Evolutionary conservation across 2,329 filamentous ascomycete genomes (phyloP), one percentile per base, ranked within the genome.

Genomic region (Ceratocystis eucalypticola): DNA sequence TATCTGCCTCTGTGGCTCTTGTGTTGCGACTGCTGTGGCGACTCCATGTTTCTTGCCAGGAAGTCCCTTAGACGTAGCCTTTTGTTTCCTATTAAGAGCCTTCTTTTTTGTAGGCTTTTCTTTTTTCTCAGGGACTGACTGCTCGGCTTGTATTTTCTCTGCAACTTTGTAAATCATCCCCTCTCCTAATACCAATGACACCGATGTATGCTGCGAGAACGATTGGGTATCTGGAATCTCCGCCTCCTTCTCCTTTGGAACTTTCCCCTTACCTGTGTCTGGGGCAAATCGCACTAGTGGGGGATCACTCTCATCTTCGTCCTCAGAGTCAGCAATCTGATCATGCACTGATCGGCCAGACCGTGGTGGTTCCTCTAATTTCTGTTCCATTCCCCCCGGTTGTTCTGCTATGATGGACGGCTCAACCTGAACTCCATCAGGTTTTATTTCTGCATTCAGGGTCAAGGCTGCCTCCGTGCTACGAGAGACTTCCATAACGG

Each of bases 211-310:
- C 25, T 45, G 28, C 3, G 55, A 66, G 45, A 66, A 62, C 20
- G 61, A 57, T 75, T 69, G 72, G 75, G 45, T 62, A 69, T 64
- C 57, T 72, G 71, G 28, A 62, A 62, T 33, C 67, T 67, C 28
- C 68, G 67, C 44, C 28, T 8, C 44, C 25, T 25, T 20, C 28
- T 8, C 44, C 25, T 25, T 20, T 15, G 28, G n/a, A 22, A 5
- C 10, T 15, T 45, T 64, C 3, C 20, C 20, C 55, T 45, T 2
- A 6, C 2, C 33, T 4, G 15, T 17, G 45, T 30, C 25, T 10
- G 44, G 28, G 15, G 30, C 30, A 33, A 61, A 41, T 17, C n/a
- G 28, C 17, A 5, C 53, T 20, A 30, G 2, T 28, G 55, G 44
- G 37, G 50, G 62, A 25, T 63, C 61, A 15, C 20, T 41, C 5